phyloP scores from a whole-genome alignment of 75 land plant genomes.

The Selaginella moellendorffii region DNA sequence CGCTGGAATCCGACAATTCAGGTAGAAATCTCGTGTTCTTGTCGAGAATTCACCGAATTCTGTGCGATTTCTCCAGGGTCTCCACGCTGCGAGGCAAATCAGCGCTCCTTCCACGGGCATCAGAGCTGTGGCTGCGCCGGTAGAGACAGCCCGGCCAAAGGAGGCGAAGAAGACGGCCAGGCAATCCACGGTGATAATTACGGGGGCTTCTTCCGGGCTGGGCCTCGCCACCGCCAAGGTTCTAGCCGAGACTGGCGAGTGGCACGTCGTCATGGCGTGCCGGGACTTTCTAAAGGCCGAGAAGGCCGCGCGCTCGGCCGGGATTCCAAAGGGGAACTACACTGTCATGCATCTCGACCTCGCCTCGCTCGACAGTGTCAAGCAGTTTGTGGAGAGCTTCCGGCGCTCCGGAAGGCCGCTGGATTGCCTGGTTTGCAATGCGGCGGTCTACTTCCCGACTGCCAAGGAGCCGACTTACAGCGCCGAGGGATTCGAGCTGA shows the following conservation, averaged over 20 bases:
- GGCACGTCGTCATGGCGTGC: constrained; percentile 97
- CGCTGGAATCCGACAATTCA: background rate
- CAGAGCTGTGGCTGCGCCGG: constrained; percentile 55
- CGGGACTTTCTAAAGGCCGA: constrained; percentile 96
- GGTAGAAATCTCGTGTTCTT: background rate
- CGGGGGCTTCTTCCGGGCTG: constrained; percentile 96
- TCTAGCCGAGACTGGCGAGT: constrained; percentile 72
- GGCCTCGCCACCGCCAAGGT: constrained; percentile 93
- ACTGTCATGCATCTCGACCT: constrained; percentile 94
- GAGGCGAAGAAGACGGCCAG: constrained; percentile 63
- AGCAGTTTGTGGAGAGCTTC: constrained; percentile 80
- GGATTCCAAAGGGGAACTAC: constrained; percentile 75
- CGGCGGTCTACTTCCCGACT: constrained; percentile 93
- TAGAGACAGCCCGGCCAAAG: constrained; percentile 23
- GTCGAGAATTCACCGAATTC: background rate
- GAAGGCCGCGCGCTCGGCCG: constrained; percentile 72
- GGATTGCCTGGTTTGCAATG: constrained; percentile 94
- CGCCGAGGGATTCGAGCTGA: constrained; percentile 92
- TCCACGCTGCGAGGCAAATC: background rate
- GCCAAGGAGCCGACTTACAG: constrained; percentile 80
- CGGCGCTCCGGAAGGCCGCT: constrained; percentile 49
- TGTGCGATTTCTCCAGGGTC: background rate
- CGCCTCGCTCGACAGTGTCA: constrained; percentile 88
- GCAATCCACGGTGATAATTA: constrained; percentile 58
- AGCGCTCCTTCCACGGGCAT: background rate